Conservation (phyloP, 331 rosid genomes). For the Acacia concinna region DNA sequence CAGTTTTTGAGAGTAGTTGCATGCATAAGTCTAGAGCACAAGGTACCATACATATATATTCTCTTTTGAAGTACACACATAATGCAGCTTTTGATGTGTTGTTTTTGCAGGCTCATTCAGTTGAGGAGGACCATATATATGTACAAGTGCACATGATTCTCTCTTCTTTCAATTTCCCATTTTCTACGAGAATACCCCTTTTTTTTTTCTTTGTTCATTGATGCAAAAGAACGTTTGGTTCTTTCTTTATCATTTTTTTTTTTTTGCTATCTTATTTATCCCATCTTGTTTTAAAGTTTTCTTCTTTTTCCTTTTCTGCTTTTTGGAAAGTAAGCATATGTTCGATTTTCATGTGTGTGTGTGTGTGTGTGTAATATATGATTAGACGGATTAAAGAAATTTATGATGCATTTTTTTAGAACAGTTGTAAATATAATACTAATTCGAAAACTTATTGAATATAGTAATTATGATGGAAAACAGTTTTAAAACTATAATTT, state of each 20-base stretch:
- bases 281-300: background rate
- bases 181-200: background rate
- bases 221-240: background rate
- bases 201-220: background rate
- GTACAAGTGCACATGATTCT: constrained; percentile 12
- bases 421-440: background rate
- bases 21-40: background rate
- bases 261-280: background rate
- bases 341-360: background rate
- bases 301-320: background rate
- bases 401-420: too few species aligned
- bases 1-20: background rate
- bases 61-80: constrained; percentile 19
- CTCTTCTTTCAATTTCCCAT: constrained; percentile 40
- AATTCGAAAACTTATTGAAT: background rate
- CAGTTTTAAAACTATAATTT: too few species aligned
- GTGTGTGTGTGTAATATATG: background rate
- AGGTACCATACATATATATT: background rate
- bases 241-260: background rate
- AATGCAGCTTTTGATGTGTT: constrained; percentile 32
- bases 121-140: constrained; percentile 24
- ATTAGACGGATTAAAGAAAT: background rate
- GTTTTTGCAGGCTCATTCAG: constrained; percentile 8
- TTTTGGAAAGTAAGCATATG: background rate
- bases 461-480: too few species aligned